Percentiles rank a stretch among this genome's conserved stretches.
Evolutionary conservation across 441 rosid species (phyloP).

Genomic region (Populus hybrid): DNA sequence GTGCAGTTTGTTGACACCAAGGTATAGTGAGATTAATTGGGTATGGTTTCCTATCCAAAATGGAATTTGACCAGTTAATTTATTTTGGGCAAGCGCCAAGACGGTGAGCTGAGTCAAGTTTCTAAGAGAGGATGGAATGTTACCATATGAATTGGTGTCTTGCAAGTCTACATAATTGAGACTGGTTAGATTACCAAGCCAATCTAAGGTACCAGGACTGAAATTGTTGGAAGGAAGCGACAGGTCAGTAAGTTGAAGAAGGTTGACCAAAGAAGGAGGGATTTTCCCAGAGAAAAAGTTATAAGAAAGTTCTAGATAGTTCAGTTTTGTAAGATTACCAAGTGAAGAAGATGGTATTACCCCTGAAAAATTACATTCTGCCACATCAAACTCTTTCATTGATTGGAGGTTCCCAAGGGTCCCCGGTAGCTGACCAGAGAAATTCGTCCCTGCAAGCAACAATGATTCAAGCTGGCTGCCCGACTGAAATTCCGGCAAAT

Average conservation of each 20-base stretch:
- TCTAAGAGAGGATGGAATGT: conserved; percentile 11
- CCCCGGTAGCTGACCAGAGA: conserved; percentile 1
- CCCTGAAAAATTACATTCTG: not conserved
- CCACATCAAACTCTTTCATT: not conserved
- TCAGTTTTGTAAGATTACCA: not conserved
- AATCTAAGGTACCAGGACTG: not conserved
- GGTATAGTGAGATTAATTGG: conserved; percentile 36
- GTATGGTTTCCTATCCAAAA: conserved; percentile 36
- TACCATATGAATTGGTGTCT: conserved; percentile 5
- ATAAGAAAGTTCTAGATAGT: conserved; percentile 30
- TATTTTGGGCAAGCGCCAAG: too few species aligned
- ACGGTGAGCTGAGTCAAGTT: conserved; percentile 18
- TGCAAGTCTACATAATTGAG: not conserved
- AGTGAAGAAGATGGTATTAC: conserved; percentile 10
- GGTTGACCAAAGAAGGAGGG: conserved; percentile 33
- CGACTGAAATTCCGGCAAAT: conserved; percentile 1
- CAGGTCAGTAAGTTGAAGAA: not conserved
- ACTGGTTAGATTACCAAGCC: conserved; percentile 8
- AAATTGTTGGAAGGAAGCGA: not conserved
- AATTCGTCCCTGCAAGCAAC: not conserved
- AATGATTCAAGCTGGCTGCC: conserved; percentile 7
- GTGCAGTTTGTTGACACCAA: conserved; percentile 37
- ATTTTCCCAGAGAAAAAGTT: conserved; percentile 36
- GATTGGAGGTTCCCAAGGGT: conserved; percentile 7
- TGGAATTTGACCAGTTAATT: conserved; percentile 44